Evolutionary conservation across 2,329 filamentous ascomycete genomes (phyloP).

Genomic region (Drechslerella dactyloides): DNA sequence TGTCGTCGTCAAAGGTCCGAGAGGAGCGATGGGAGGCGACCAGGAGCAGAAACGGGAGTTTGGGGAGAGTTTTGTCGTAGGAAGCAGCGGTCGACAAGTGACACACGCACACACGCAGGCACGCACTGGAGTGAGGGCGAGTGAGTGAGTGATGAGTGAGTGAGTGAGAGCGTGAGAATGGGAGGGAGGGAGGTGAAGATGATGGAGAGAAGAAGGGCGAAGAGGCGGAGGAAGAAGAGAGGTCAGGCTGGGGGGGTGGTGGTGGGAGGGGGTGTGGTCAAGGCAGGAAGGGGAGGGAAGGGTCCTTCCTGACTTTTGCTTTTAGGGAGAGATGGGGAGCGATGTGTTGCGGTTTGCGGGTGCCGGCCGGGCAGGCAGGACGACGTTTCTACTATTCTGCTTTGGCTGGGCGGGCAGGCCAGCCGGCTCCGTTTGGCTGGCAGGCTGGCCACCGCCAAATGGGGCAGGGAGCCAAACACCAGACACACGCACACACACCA

Average conservation of each 20-base stretch:
- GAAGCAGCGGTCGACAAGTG: constrained; percentile 45
- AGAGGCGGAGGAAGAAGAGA: constrained; percentile 13
- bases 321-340: background rate
- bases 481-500: background rate
- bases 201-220: constrained; percentile 34
- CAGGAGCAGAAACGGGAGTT: constrained; percentile 29
- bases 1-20: constrained; percentile 13
- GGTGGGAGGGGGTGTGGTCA: constrained; percentile 22
- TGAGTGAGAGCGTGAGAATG: constrained; percentile 28
- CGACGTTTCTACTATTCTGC: background rate
- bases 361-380: background rate
- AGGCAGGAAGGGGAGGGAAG: constrained; percentile 14
- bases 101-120: constrained; percentile 27
- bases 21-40: constrained; percentile 29
- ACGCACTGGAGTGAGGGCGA: constrained; percentile 39
- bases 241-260: constrained; percentile 12
- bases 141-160: constrained; percentile 28
- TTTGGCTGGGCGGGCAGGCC: background rate
- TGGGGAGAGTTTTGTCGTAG: constrained; percentile 46
- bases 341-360: background rate
- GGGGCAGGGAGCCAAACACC: constrained; percentile 7
- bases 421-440: constrained; percentile 3
- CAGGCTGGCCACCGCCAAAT: background rate
- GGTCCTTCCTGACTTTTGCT: constrained; percentile 27
- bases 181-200: constrained; percentile 6